Evolutionary conservation across 139 green algal species (phyloP), one percentile per base, ranked within the genome.

Genomic region (Edaphochlamys debaryana): DNA sequence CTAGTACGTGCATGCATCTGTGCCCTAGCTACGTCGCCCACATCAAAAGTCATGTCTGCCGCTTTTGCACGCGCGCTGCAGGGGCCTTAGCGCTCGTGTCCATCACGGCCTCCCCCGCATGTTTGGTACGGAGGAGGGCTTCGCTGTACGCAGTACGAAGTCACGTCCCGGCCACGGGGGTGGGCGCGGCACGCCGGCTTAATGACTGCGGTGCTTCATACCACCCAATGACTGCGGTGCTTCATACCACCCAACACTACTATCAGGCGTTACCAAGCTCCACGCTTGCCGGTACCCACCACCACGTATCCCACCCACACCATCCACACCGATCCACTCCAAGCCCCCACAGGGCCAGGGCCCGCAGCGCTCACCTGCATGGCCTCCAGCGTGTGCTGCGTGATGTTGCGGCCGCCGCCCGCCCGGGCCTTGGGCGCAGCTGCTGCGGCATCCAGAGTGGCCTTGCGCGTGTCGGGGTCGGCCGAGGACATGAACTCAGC

Each of bases 311-410:
- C 23, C 15, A 63, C 22, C 22, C 54, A 25, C 20, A n/a, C n/a
- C n/a, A n/a, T n/a, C n/a, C n/a, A n/a, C n/a, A n/a, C n/a, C n/a
- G n/a, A n/a, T n/a, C n/a, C n/a, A n/a, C n/a, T n/a, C n/a, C n/a
- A n/a, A n/a, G n/a, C n/a, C n/a, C n/a, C n/a, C n/a, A n/a, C n/a
- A n/a, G n/a, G n/a, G n/a, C n/a, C n/a, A n/a, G n/a, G n/a, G n/a
- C n/a, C n/a, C n/a, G n/a, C n/a, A n/a, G n/a, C n/a, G 25, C 66
- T 23, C 38, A 82, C 76, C 76, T 82, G 79, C 50, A 93, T 89
- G 19, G 90, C 90, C 75, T 94, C 90, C 54, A 95, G 67, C 1
- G 87, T 92, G 71, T 90, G 87, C 9, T 76, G 82, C 27, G 88
- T 93, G 27, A 88, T 80, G 67, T 56, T 56, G 56, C 69, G 37